A percentile compares a stretch with the other conserved stretches of the same genome.
phyloP scores from a whole-genome alignment of 1,284 basidiomycete species.

The Papiliotrema flavescens region DNA sequence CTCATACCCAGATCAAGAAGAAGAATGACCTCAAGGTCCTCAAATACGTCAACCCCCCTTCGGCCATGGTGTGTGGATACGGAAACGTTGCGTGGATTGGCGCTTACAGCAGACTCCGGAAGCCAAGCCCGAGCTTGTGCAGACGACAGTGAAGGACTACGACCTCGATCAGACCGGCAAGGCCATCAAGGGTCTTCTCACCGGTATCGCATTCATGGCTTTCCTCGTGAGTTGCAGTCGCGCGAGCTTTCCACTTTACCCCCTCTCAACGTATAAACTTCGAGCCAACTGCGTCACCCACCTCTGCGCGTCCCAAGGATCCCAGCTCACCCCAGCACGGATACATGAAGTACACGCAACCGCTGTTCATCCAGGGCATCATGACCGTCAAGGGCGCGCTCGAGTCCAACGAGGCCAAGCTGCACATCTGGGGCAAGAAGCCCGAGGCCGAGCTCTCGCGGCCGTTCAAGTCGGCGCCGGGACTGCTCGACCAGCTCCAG shows the following conservation, averaged over 20 bases:
- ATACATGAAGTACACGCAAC: constrained; percentile 82
- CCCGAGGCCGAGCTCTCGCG: constrained; percentile 84
- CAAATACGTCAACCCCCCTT: constrained; percentile 67
- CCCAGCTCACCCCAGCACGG: constrained; percentile 54
- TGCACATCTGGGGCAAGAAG: constrained; percentile 70
- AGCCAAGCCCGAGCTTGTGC: constrained; percentile 74
- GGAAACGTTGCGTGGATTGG: not conserved
- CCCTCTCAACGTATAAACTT: no score
- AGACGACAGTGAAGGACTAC: constrained; percentile 91
- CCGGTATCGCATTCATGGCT: constrained; percentile 79
- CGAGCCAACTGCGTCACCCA: no score
- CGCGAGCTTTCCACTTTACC: not conserved
- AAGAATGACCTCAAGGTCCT: constrained; percentile 95
- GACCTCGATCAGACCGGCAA: constrained; percentile 84
- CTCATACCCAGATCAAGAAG: constrained; percentile 65
- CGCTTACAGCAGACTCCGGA: constrained; percentile 54
- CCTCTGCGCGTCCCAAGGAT: no score
- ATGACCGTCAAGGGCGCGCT: constrained; percentile 84
- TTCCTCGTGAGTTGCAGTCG: constrained; percentile 56
- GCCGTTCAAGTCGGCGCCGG: constrained; percentile 72
- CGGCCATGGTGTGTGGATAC: constrained; percentile 43
- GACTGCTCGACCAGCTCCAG: constrained; percentile 61
- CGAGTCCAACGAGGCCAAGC: constrained; percentile 75
- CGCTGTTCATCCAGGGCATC: constrained; percentile 82
- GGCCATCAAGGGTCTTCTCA: constrained; percentile 71